Evolutionary conservation across 768 basidiomycete species (phyloP), one percentile per base, ranked within the genome.

Genomic region (Auricularia auricula-judae): DNA sequence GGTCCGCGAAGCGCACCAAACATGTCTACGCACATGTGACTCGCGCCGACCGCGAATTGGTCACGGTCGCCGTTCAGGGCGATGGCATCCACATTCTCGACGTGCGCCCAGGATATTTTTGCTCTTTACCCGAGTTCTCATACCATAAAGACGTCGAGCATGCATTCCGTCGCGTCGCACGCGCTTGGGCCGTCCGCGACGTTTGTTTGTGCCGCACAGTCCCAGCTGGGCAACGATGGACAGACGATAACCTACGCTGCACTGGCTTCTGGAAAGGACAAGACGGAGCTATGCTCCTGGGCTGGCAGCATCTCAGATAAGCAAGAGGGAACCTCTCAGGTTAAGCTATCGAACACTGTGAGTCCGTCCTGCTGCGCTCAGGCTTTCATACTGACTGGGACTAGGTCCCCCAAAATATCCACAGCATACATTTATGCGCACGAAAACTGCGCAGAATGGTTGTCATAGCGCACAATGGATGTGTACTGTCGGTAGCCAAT

Each of bases 11-110:
- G 18, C 56, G 56, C 34, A 35, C 23, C 4, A 29, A 23, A 29
- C 56, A 59, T 34, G 56, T 59, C 23, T 34, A 59, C 34, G 56
- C 56, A 7, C 47, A 51, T 18, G 47, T 51, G 11, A 21, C 47
- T 18, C 8, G 5, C 23, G 18, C 56, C 11, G 23, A 29, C 23
- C 16, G 56, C 23, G 56, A 59, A 3, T 10, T 33, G 23, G 85
- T 82, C 51, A 87, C 87, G 0, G 79, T 89, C 63, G 81, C 87
- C 14, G 86, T 80, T 12, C 88, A 90, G 66, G 82, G 80, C 67
- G 88, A 92, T 64, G 90, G 90, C 36, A 76, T 91, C 44, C 88
- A 91, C 74, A 72, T 92, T 56, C 73, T 88, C 65, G 86, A 91
- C 72, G 89, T 91, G 70, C 69, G 81, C 78, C 21, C 36, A 34